Evolutionary conservation across 306 rosid genomes (phyloP).

Genomic region (Biancaea sappan): DNA sequence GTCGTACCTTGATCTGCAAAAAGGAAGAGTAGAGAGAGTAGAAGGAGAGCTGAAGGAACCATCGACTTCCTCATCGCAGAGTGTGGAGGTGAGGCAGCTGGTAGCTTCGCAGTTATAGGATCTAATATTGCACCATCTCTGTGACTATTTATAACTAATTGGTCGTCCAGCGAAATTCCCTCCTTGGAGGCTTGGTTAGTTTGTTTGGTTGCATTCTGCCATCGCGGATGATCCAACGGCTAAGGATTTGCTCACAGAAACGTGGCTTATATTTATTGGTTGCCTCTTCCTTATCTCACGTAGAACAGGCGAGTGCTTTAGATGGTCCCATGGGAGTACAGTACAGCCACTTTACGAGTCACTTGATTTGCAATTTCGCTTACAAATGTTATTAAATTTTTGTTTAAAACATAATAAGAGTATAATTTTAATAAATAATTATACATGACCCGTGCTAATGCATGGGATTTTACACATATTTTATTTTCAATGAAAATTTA

Average conservation of each 20-base stretch:
- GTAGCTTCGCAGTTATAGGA: constrained; percentile 32
- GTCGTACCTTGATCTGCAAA: constrained; percentile 83
- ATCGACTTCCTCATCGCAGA: constrained; percentile 92
- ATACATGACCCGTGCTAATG: too few species aligned
- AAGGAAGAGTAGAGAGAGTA: constrained; percentile 66
- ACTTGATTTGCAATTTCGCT: not conserved
- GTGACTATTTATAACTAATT: constrained; percentile 18
- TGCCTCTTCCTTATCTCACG: constrained; percentile 47
- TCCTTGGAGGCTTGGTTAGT: not conserved
- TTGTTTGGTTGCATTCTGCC: constrained; percentile 47
- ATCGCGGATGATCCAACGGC: constrained; percentile 62
- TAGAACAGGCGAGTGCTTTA: constrained; percentile 42
- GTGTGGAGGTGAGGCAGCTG: constrained; percentile 19
- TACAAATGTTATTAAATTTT: too few species aligned
- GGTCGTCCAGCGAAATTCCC: constrained; percentile 21
- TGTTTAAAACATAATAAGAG: too few species aligned
- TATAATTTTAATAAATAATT: too few species aligned
- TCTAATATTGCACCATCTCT: not conserved
- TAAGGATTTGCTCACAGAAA: rapidly evolving
- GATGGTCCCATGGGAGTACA: constrained; percentile 41
- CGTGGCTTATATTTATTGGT: constrained; percentile 61
- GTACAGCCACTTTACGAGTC: too few species aligned
- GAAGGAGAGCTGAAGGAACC: constrained; percentile 74
- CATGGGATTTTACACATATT: too few species aligned
- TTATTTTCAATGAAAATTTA: too few species aligned